Conservation (phyloP, 768 basidiomycete genomes). For the Suillus luteus region DNA sequence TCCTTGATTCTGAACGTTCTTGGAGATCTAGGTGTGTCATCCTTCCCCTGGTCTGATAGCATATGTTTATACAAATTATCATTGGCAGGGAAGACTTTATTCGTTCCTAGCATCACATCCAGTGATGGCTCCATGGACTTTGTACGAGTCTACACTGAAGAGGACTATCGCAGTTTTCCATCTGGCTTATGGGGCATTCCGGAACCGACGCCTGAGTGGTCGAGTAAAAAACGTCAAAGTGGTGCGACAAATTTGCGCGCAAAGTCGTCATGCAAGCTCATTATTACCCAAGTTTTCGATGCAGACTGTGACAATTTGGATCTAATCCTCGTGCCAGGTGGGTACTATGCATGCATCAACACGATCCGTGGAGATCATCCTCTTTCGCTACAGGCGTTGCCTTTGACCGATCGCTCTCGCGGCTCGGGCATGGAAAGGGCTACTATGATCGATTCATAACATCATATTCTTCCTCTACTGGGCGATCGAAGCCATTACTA, state of each 20-base stretch:
- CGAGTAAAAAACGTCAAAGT: constrained; percentile 45
- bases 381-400: constrained; percentile 56
- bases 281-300: constrained; percentile 30
- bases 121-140: constrained; percentile 61
- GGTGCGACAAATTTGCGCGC: constrained; percentile 43
- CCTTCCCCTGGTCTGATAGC: neutral
- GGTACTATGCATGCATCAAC: constrained; percentile 18
- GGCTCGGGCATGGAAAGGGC: constrained; percentile 82
- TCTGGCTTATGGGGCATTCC: constrained; percentile 74
- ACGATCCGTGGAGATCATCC: neutral
- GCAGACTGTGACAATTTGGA: constrained; percentile 48
- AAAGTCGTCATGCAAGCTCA: constrained; percentile 9
- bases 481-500: constrained; percentile 53
- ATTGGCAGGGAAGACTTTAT: constrained; percentile 59
- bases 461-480: constrained; percentile 45
- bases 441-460: constrained; percentile 79
- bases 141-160: constrained; percentile 56
- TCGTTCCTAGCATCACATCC: constrained; percentile 64
- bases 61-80: constrained; percentile 3
- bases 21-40: constrained; percentile 46
- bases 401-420: constrained; percentile 67
- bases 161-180: constrained; percentile 60
- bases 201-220: constrained; percentile 55
- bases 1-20: constrained; percentile 53
- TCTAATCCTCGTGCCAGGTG: constrained; percentile 70